Evolutionary conservation across 1,139 yeast species (phyloP).

Genomic region (Yamadazyma trypodendri): DNA sequence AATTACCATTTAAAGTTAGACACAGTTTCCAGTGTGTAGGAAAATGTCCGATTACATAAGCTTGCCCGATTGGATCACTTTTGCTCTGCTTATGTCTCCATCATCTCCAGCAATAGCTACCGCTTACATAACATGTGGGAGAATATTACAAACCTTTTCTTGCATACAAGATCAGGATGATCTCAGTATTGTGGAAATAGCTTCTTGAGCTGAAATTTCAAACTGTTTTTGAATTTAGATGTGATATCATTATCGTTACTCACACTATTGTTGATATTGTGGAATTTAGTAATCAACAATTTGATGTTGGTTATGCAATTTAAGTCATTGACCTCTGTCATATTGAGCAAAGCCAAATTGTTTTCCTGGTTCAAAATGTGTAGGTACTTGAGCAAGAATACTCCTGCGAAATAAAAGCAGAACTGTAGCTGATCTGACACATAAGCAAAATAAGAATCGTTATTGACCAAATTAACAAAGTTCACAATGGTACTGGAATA

Average conservation of each 20-base stretch:
- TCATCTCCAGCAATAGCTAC: no score
- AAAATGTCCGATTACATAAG: constrained; percentile 1
- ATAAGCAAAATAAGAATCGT: constrained; percentile 65
- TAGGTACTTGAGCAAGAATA: constrained; percentile 38
- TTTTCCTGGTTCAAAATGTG: constrained; percentile 9
- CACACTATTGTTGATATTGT: constrained; percentile 29
- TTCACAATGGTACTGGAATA: constrained; percentile 46
- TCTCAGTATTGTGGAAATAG: constrained; percentile 8
- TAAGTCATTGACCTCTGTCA: constrained; percentile 12
- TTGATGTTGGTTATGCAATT: constrained; percentile 17
- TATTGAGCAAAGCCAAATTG: constrained; percentile 6
- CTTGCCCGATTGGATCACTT: background rate
- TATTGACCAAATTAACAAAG: constrained; percentile 40
- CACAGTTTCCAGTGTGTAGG: background rate
- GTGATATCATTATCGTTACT: constrained; percentile 29
- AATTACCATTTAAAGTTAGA: background rate
- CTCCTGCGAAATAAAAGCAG: constrained; percentile 51
- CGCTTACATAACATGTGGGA: no score
- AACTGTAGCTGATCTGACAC: constrained; percentile 68
- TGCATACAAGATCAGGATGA: no score
- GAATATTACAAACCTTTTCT: no score
- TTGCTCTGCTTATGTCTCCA: background rate
- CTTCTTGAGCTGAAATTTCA: constrained; percentile 17
- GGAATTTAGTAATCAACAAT: constrained; percentile 29
- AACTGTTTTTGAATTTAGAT: constrained; percentile 28